Evolutionary conservation across 2,329 filamentous ascomycete genomes (phyloP), one percentile per base, ranked within the genome.

Genomic region (Elsinoe arachidis): DNA sequence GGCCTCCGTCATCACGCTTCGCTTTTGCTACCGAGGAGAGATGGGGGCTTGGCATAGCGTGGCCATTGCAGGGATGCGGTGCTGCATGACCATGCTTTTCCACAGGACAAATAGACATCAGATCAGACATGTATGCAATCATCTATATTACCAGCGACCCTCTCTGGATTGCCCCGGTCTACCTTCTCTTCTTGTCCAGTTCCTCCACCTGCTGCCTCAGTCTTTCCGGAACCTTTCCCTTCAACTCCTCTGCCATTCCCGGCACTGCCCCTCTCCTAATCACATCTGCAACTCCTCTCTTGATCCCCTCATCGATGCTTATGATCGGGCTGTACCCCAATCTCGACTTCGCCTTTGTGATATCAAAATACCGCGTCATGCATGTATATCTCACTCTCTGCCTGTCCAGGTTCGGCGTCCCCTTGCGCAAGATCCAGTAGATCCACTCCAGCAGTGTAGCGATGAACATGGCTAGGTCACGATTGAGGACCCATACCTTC

Each of bases 321-420:
- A 87, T 83, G 56, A 88, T 71, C 2, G 87, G 87, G 68, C 73
- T 69, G 71, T 91, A 91, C 2, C 84, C 84, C 57, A 91, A 73
- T 63, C 86, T 76, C 64, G 70, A 75, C 77, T 83, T 87, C 58
- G 87, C 87, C 79, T 91, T 91, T 59, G 76, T 75, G 68, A 90
- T 89, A 72, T 84, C 83, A 72, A 87, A 90, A 73, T 90, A 91
- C 58, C 87, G 78, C 58, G 83, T 87, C 84, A 90, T 87, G 69
- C 80, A 84, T 67, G 82, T 83, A 69, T 85, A 88, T 63, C 80
- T 75, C 60, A 87, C 75, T 63, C 76, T 72, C 58, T 72, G 70
- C 59, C 72, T 63, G 10, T 73, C 76, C 63, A 78, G 56, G 51
- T 75, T 77, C 14, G 76, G 76, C 61, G 69, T 75, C 6, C 75